phyloP scores from a whole-genome alignment of 2,329 filamentous ascomycete species.

The Neofusicoccum ribis region DNA sequence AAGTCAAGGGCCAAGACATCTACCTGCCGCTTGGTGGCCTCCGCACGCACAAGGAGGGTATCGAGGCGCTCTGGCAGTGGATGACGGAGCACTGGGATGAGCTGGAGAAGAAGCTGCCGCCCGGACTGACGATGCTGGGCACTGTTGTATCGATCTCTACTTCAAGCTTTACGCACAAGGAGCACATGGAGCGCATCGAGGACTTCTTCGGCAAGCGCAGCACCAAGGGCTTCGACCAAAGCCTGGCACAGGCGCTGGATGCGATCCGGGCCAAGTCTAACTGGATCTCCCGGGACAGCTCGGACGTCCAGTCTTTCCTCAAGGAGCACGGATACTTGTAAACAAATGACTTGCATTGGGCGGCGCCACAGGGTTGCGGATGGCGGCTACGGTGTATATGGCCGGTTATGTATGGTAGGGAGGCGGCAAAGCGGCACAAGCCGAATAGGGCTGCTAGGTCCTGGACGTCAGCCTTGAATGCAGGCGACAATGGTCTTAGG shows the following conservation, averaged over 20 bases:
- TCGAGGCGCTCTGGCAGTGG: conserved; percentile 79
- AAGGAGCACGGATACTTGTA: conserved; percentile 63
- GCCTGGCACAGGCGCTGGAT: conserved; percentile 86
- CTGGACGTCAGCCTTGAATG: background rate
- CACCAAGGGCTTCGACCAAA: conserved; percentile 84
- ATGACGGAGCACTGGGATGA: conserved; percentile 87
- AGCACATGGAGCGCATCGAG: conserved; percentile 74
- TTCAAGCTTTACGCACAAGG: conserved; percentile 73
- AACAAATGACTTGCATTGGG: conserved; percentile 9
- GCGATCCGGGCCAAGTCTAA: conserved; percentile 79
- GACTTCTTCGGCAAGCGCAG: conserved; percentile 80
- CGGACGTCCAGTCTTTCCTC: conserved; percentile 74
- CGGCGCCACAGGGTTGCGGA: background rate
- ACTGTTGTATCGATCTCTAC: conserved; percentile 81
- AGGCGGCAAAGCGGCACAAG: too few species aligned
- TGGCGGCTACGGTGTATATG: background rate
- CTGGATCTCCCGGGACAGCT: conserved; percentile 74
- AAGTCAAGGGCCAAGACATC: conserved; percentile 92
- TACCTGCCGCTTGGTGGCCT: conserved; percentile 84
- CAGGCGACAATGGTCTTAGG: background rate
- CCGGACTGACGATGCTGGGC: conserved; percentile 83
- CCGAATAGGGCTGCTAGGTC: background rate
- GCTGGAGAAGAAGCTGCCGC: conserved; percentile 76
- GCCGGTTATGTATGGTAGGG: background rate
- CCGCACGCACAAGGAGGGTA: conserved; percentile 73